Percentiles rank a stretch among this genome's conserved stretches.
These are phyloP conservation scores for Calocera viscosa DNA, from an alignment of 768 basidiomycete genomes.

Conservation along the genomic window DNA sequence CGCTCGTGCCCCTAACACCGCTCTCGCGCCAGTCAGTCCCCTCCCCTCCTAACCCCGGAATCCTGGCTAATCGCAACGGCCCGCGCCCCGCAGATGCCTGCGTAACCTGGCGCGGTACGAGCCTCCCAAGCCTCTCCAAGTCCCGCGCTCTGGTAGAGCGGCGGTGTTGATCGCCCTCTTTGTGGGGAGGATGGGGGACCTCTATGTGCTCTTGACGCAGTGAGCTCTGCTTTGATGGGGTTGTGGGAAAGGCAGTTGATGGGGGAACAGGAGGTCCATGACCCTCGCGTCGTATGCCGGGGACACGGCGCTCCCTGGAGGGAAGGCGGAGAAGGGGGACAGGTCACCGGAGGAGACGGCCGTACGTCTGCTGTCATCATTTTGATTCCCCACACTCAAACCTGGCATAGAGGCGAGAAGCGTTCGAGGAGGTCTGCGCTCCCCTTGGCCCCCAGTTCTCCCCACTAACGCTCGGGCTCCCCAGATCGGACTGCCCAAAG, in stretches of 20 bases:
- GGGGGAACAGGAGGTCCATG: conserved; percentile 48
- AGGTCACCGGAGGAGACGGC: conserved; percentile 64
- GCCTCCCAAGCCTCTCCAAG: conserved; percentile 28
- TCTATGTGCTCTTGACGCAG: conserved; percentile 78
- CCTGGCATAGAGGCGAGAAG: conserved; percentile 57
- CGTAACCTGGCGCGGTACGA: conserved; percentile 42
- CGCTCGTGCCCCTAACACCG: neutral
- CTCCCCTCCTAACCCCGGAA: neutral
- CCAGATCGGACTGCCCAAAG: conserved; percentile 72
- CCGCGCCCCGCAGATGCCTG: conserved; percentile 36
- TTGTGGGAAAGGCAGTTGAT: neutral
- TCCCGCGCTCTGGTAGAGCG: conserved; percentile 48
- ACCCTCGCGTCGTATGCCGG: conserved; percentile 66
- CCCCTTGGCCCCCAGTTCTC: neutral
- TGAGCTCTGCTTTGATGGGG: conserved; percentile 29
- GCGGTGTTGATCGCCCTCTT: conserved; percentile 78
- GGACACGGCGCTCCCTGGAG: conserved; percentile 80
- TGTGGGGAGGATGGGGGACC: conserved; percentile 66
- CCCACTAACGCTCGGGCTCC: neutral
- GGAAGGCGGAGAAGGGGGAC: conserved; percentile 62
- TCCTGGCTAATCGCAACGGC: neutral
- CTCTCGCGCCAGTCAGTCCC: neutral
- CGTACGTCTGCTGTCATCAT: conserved; percentile 33
- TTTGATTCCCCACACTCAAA: conserved; percentile 9
- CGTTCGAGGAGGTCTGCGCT: conserved; percentile 66